Conservation (phyloP, 1,284 basidiomycete species). For the Ceratobasidium papillatum region DNA sequence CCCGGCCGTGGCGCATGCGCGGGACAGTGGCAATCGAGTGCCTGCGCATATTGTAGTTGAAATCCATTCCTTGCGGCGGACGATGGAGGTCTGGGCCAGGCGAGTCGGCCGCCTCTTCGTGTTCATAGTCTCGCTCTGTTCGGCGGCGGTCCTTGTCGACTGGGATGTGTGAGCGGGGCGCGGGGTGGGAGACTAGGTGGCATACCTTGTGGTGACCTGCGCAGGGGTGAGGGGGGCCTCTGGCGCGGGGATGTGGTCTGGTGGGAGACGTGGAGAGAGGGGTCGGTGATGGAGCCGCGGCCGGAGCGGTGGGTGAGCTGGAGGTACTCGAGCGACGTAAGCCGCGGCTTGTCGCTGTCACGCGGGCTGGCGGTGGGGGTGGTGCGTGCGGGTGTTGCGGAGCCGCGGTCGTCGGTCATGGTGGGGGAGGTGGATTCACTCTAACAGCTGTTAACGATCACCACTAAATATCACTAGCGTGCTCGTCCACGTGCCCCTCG, state of each 20-base stretch:
- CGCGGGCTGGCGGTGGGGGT: constrained; percentile 49
- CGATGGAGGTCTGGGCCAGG: constrained; percentile 31
- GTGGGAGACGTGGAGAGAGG: constrained; percentile 70
- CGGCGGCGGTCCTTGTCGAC: constrained; percentile 45
- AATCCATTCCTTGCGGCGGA: constrained; percentile 48
- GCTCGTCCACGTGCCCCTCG: constrained; percentile 37
- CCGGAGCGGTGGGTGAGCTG: constrained; percentile 67
- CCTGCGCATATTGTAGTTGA: constrained; percentile 71
- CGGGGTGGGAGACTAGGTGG: not conserved
- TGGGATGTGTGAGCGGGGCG: not conserved
- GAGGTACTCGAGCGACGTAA: constrained; percentile 76
- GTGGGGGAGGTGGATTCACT: constrained; percentile 7
- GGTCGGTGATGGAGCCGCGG: constrained; percentile 80
- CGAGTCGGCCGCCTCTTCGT: constrained; percentile 36
- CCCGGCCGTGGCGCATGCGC: constrained; percentile 40
- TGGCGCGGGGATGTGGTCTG: constrained; percentile 58
- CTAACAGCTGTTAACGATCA: constrained; percentile 27
- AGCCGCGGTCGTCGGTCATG: constrained; percentile 31
- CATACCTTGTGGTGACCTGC: constrained; percentile 50
- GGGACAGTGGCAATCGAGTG: constrained; percentile 64
- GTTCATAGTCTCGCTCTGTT: constrained; percentile 35
- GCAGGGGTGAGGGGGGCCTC: constrained; percentile 61
- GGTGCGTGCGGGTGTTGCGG: constrained; percentile 14
- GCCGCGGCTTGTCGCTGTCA: constrained; percentile 54
- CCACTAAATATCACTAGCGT: constrained; percentile 39